phyloP scores from a whole-genome alignment of 2,329 filamentous ascomycete genomes.

The Cladosporium colombiae region DNA sequence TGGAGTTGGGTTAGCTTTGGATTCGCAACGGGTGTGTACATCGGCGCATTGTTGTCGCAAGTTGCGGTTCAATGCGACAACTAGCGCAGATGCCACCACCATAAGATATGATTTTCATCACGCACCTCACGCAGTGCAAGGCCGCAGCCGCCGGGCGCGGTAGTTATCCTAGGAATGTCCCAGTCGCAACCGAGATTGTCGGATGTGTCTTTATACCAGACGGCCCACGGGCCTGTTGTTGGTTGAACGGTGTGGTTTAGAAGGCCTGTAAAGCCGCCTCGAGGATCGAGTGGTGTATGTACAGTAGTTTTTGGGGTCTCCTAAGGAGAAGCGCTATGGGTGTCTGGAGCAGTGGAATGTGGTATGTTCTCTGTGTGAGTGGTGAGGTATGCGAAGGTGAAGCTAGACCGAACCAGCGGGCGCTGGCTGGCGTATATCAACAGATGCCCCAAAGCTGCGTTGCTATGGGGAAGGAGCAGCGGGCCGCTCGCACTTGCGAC shows the following conservation, averaged over 20 bases:
- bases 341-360: neutral
- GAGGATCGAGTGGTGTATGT: slow-evolving; percentile 18
- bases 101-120: slow-evolving; percentile 44
- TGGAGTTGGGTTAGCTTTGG: slow-evolving; percentile 21
- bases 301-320: slow-evolving; percentile 16
- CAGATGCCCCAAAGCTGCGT: slow-evolving; percentile 4
- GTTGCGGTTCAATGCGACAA: slow-evolving; percentile 1
- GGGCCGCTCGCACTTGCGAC: slow-evolving; percentile 11
- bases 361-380: slow-evolving; percentile 8
- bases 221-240: slow-evolving; percentile 21
- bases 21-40: neutral
- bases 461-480: slow-evolving; percentile 15
- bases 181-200: slow-evolving; percentile 14
- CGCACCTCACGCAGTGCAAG: slow-evolving; percentile 80
- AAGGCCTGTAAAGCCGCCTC: slow-evolving; percentile 19
- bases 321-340: slow-evolving; percentile 1
- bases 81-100: neutral
- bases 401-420: slow-evolving; percentile 13
- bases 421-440: slow-evolving; percentile 17
- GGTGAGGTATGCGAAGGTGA: slow-evolving; percentile 15
- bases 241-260: slow-evolving; percentile 19
- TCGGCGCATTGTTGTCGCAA: slow-evolving; percentile 3
- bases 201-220: slow-evolving; percentile 10
- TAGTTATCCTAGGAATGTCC: slow-evolving; percentile 16
- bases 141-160: slow-evolving; percentile 72